Evolutionary conservation across 768 basidiomycete species (phyloP).

Genomic region (Panaeolus papilionaceus): DNA sequence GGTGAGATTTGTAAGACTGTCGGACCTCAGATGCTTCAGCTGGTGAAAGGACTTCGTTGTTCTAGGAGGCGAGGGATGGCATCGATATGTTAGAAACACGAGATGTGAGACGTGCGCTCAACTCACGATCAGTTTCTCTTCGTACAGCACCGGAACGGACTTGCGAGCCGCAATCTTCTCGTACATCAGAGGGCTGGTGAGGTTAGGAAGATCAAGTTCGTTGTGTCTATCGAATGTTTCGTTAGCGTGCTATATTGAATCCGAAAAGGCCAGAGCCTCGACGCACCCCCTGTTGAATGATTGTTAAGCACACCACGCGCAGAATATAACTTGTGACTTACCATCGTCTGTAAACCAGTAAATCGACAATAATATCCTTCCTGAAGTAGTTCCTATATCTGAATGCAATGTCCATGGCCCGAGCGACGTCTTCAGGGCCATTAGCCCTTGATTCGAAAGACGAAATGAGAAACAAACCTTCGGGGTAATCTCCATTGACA

Average conservation of each 20-base stretch:
- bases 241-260: background rate
- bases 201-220: slow-evolving; percentile 85
- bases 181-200: slow-evolving; percentile 93
- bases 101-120: background rate
- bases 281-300: slow-evolving; percentile 45
- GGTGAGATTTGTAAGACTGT: slow-evolving; percentile 59
- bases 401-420: slow-evolving; percentile 89
- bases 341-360: slow-evolving; percentile 90
- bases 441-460: background rate
- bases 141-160: slow-evolving; percentile 84
- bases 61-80: slow-evolving; percentile 32
- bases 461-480: slow-evolving; percentile 52
- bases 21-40: slow-evolving; percentile 59
- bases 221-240: slow-evolving; percentile 64
- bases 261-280: background rate
- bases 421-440: slow-evolving; percentile 67
- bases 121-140: slow-evolving; percentile 76
- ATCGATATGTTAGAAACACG: background rate
- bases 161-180: slow-evolving; percentile 78
- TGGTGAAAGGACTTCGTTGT: slow-evolving; percentile 58
- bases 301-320: too few relatives aligned
- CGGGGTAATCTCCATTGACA: slow-evolving; percentile 91
- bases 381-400: slow-evolving; percentile 84
- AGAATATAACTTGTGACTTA: slow-evolving; percentile 31
- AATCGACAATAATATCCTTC: slow-evolving; percentile 85